Evolutionary conservation across 305 asterid species (phyloP).

Genomic region (Galium porrigens): DNA sequence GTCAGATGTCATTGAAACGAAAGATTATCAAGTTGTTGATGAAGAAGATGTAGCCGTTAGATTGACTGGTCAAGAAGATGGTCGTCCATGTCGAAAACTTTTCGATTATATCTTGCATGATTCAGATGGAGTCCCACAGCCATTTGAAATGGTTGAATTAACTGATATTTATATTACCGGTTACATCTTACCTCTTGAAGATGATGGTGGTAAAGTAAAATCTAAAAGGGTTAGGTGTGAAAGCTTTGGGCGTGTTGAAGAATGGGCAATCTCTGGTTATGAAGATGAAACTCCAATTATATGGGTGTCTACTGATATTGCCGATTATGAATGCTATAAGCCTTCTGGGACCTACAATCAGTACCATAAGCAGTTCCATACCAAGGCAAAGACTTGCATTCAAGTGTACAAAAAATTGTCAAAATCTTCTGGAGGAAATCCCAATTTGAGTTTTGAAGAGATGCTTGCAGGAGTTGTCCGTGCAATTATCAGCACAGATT

Average conservation of each 20-base stretch:
- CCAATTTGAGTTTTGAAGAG: constrained; percentile 58
- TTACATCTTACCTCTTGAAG: constrained; percentile 59
- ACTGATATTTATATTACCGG: constrained; percentile 69
- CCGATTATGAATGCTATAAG: constrained; percentile 80
- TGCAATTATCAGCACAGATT: constrained; percentile 53
- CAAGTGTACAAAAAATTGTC: constrained; percentile 72
- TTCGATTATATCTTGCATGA: constrained; percentile 59
- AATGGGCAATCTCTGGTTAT: constrained; percentile 92
- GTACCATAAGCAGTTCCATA: constrained; percentile 59
- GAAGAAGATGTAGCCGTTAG: constrained; percentile 69
- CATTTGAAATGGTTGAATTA: constrained; percentile 76
- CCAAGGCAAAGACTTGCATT: constrained; percentile 66
- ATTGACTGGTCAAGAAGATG: constrained; percentile 50
- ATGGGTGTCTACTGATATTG: constrained; percentile 71
- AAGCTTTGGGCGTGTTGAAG: constrained; percentile 89
- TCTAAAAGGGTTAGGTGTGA: constrained; percentile 53
- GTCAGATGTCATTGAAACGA: constrained; percentile 48
- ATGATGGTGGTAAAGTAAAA: constrained; percentile 39
- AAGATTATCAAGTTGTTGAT: constrained; percentile 36
- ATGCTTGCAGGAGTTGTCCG: constrained; percentile 85
- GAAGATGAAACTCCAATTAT: constrained; percentile 77
- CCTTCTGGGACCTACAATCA: constrained; percentile 66
- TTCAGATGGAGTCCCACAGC: constrained; percentile 52
- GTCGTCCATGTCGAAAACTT: constrained; percentile 67
- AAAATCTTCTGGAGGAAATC: constrained; percentile 50